Evolutionary conservation across 192 early-diverging fungal species (phyloP), one percentile per base, ranked within the genome.

Genomic region (Rhizophlyctis rosea): DNA sequence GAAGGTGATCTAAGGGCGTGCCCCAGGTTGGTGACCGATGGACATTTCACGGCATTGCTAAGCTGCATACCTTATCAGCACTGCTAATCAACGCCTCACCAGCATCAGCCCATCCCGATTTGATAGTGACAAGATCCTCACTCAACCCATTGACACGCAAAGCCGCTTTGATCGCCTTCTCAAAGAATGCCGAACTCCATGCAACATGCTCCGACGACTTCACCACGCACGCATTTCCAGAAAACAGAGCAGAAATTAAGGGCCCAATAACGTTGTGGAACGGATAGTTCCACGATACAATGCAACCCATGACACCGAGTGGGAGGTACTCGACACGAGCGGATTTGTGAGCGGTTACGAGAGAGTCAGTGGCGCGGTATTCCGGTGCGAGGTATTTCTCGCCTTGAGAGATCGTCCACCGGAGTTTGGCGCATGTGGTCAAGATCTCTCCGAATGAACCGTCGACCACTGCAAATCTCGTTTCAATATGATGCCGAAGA

Each of bases 141-240:
- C 86, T 80, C 63, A 90, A 81, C n/a, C 90, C 90, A 65, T 88
- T 82, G 21, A 80, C 83, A 23, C 67, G 77, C 44, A 94, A 72
- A 52, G 87, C 88, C 1, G 77, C 78, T 35, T 72, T 72, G 49
- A 91, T 76, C 64, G 90, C 81, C 34, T 77, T 65, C 64, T 79
- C 74, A 72, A 76, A 91, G 57, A 86, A 91, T 4, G 59, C 30
- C 55, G 85, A 83, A 65, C 86, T 89, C 90, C 90, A 94, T 1
- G 90, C 88, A 23, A 87, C 90, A 50, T 91, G 86, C 70, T 94
- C 92, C 32, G 87, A 89, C 31, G 81, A 82, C 72, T 94, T 94
- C 68, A 94, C 82, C 7, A 93, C 73, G 59, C 89, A 90, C 39
- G 86, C 91, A 61, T 94, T 94, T 13, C 92, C 92, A 16, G 88